Conservation (phyloP, 148 eudicot species). For the Euryodendron excelsum region DNA sequence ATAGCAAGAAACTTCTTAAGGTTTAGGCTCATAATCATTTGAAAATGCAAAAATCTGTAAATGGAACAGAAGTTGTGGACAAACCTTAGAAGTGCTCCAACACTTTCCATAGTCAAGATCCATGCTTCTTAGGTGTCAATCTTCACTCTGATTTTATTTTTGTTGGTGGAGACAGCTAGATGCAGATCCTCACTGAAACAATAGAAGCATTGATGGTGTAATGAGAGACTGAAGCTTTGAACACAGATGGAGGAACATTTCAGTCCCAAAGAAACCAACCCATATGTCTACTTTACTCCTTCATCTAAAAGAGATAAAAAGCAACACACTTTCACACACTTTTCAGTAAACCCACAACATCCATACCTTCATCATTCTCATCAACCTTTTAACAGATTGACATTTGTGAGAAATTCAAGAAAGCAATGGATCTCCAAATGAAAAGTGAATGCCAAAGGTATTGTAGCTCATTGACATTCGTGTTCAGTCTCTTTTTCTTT, state of each 20-base stretch:
- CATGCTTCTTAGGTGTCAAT: slow-evolving; percentile 35
- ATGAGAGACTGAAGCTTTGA: not conserved
- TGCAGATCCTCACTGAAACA: slow-evolving; percentile 27
- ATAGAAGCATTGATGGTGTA: slow-evolving; percentile 9
- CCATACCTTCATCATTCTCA: slow-evolving; percentile 13
- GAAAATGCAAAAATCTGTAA: not conserved
- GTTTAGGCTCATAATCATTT: not conserved
- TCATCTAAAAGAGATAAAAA: slow-evolving; percentile 6
- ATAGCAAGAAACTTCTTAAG: not conserved
- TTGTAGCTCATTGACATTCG: not conserved
- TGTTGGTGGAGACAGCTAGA: slow-evolving; percentile 11
- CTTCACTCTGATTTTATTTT: slow-evolving; percentile 6
- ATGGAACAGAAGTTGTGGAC: not conserved
- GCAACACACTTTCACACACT: slow-evolving; percentile 13
- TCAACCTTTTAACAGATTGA: slow-evolving; percentile 1
- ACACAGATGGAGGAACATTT: not conserved
- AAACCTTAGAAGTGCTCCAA: slow-evolving; percentile 58
- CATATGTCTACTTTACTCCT: slow-evolving; percentile 23
- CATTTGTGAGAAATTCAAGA: not conserved
- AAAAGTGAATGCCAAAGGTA: not conserved
- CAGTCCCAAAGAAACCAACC: slow-evolving; percentile 12
- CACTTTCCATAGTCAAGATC: slow-evolving; percentile 45
- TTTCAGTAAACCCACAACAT: slow-evolving; percentile 21
- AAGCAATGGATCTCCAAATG: not conserved
- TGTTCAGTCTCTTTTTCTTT: not conserved